Conservation (phyloP, 176 grass and related monocot species). For the Oryza longistaminata region DNA sequence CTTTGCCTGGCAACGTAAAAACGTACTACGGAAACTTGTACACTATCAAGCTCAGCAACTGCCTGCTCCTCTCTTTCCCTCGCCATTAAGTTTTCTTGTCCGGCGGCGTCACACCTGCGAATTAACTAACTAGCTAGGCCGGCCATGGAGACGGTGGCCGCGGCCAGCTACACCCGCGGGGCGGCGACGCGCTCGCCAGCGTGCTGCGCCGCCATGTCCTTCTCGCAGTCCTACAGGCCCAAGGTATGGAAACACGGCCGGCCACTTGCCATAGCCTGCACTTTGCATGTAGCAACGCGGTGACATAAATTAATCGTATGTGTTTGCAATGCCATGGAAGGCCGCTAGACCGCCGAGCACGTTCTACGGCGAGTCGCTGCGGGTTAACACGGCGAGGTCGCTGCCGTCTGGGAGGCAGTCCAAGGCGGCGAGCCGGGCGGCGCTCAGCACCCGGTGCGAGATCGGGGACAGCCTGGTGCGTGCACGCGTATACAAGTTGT, state of each 20-base stretch:
- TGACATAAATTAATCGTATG: too few relatives aligned
- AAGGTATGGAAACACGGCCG: slow-evolving; percentile 28
- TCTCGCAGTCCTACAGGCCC: slow-evolving; percentile 56
- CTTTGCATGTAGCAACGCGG: not conserved
- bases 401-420: slow-evolving; percentile 35
- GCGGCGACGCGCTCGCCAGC: slow-evolving; percentile 49
- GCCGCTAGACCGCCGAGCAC: slow-evolving; percentile 45
- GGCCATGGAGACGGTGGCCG: slow-evolving; percentile 79
- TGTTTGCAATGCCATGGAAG: slow-evolving; percentile 2
- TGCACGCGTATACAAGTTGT: not conserved
- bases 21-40: not conserved
- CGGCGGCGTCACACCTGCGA: not conserved
- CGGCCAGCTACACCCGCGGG: slow-evolving; percentile 56
- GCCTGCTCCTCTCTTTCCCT: not conserved
- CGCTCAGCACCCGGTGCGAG: slow-evolving; percentile 68
- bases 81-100: not conserved
- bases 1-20: not conserved
- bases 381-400: slow-evolving; percentile 44
- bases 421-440: slow-evolving; percentile 45
- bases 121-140: not conserved
- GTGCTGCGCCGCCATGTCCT: slow-evolving; percentile 58
- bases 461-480: slow-evolving; percentile 82
- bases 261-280: too few relatives aligned
- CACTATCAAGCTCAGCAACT: not conserved
- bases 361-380: slow-evolving; percentile 68